Evolutionary conservation across 371 early-diverging fungal species (phyloP).

Genomic region (Mucor irregularis): DNA sequence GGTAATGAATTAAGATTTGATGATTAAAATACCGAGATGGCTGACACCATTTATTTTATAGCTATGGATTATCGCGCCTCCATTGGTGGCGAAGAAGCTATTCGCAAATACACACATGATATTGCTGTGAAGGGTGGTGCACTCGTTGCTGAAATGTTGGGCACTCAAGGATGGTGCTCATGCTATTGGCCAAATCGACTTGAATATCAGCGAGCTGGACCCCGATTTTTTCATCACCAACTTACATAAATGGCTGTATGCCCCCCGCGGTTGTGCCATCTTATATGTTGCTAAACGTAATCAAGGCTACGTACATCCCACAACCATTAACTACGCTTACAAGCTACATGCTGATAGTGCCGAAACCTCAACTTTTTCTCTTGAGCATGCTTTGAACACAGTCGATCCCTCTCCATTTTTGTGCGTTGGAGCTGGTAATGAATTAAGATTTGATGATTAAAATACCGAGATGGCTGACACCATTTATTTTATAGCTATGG

Average conservation of each 20-base stretch:
- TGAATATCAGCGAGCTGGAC: slow-evolving; percentile 53
- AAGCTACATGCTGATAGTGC: slow-evolving; percentile 16
- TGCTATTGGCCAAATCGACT: slow-evolving; percentile 59
- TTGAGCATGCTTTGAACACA: slow-evolving; percentile 28
- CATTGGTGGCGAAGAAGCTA: slow-evolving; percentile 60
- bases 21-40: background rate
- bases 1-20: slow-evolving; percentile 2
- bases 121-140: slow-evolving; percentile 61
- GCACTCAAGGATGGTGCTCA: slow-evolving; percentile 75
- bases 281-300: slow-evolving; percentile 59
- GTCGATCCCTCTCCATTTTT: slow-evolving; percentile 38
- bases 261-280: slow-evolving; percentile 60
- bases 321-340: slow-evolving; percentile 52
- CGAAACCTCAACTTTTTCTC: slow-evolving; percentile 36
- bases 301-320: slow-evolving; percentile 54
- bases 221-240: slow-evolving; percentile 76
- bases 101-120: slow-evolving; percentile 52
- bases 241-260: slow-evolving; percentile 76
- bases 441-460: background rate
- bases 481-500: slow-evolving; percentile 42
- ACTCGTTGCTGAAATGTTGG: slow-evolving; percentile 54
- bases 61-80: slow-evolving; percentile 56
- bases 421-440: slow-evolving; percentile 41
- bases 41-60: background rate
- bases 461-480: background rate